Conservation (phyloP, 2,329 filamentous ascomycete species). For the Periconia digitata region DNA sequence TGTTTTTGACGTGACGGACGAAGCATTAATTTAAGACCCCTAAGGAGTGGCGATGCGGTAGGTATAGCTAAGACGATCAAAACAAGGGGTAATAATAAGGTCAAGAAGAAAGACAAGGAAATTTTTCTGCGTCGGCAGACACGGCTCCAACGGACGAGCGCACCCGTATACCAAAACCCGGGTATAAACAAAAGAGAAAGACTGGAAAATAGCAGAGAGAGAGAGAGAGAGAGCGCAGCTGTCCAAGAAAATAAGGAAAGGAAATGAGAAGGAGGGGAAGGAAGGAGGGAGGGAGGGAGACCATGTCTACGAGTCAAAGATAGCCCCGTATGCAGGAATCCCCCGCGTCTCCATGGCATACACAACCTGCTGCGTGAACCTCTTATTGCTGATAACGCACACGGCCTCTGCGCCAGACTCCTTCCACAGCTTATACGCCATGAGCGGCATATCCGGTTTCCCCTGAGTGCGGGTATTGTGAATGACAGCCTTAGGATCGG, state of each 20-base stretch:
- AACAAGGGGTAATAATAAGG: too few relatives aligned
- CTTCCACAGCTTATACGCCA: slow-evolving; percentile 57
- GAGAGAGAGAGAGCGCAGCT: too few relatives aligned
- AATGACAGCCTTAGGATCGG: slow-evolving; percentile 66
- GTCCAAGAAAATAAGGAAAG: not conserved
- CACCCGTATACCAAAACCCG: too few relatives aligned
- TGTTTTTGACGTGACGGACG: too few relatives aligned
- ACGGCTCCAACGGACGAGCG: too few relatives aligned
- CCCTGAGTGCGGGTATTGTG: slow-evolving; percentile 66
- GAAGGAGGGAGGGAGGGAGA: not conserved
- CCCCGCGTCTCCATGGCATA: slow-evolving; percentile 69
- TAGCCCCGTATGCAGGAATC: slow-evolving; percentile 70
- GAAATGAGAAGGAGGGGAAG: not conserved
- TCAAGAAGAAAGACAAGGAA: too few relatives aligned
- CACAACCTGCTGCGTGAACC: slow-evolving; percentile 68
- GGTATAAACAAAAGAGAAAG: too few relatives aligned
- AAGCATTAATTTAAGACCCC: too few relatives aligned
- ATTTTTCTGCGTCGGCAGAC: too few relatives aligned
- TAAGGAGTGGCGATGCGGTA: too few relatives aligned
- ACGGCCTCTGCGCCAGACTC: slow-evolving; percentile 66
- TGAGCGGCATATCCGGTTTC: slow-evolving; percentile 63
- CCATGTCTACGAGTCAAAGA: slow-evolving; percentile 64
- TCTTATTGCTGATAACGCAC: slow-evolving; percentile 73
- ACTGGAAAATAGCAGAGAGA: too few relatives aligned
- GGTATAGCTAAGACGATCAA: too few relatives aligned